Conservation (phyloP, 306 rosid species). For the Potentilla sterilis region DNA sequence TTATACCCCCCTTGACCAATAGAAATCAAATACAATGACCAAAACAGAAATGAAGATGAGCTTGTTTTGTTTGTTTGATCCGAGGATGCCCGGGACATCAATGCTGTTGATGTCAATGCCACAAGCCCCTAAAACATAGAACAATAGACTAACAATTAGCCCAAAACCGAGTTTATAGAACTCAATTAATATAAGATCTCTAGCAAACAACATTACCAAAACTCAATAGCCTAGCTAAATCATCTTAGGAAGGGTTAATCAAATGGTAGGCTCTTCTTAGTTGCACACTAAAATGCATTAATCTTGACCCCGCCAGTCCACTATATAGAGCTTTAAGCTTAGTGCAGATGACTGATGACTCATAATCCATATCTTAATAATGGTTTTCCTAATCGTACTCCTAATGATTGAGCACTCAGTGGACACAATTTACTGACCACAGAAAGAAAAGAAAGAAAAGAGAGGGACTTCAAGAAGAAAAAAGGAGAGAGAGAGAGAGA, state of each 20-base stretch:
- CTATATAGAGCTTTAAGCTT: not conserved
- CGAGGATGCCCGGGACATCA: constrained; percentile 46
- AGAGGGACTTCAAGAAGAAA: no score
- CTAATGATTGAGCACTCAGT: constrained; percentile 2
- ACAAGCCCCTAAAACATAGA: constrained; percentile 61
- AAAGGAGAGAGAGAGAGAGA: not conserved
- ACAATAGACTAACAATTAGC: not conserved
- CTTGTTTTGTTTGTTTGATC: constrained; percentile 43
- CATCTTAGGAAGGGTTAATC: not conserved
- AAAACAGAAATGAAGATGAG: constrained; percentile 59
- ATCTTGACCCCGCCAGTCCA: not conserved
- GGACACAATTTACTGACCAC: not conserved
- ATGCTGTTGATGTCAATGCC: constrained; percentile 76
- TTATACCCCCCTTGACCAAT: constrained; percentile 90
- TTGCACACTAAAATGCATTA: not conserved
- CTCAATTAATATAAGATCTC: no score
- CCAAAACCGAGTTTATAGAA: not conserved
- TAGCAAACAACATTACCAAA: not conserved
- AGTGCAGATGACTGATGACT: not conserved
- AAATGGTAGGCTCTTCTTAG: not conserved
- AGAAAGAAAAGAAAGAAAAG: constrained; percentile 1
- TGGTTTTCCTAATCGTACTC: not conserved
- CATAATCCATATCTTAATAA: not conserved
- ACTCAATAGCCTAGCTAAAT: not conserved
- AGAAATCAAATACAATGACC: constrained; percentile 75